phyloP scores from a whole-genome alignment of 768 basidiomycete species.

The Mrakia hoshinonis region DNA sequence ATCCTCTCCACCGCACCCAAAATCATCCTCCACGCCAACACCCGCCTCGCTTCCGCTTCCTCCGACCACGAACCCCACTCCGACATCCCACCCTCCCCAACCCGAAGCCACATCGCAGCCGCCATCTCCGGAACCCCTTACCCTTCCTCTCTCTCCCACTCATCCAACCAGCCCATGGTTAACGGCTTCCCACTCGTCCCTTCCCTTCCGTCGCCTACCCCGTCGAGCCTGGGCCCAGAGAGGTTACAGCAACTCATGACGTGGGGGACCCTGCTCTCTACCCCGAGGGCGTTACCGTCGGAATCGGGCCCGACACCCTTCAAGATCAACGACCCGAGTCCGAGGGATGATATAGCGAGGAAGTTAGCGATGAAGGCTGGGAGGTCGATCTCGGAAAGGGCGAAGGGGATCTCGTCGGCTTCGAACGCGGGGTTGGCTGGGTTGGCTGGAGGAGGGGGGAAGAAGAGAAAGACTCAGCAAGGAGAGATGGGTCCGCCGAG shows the following conservation, averaged over 20 bases:
- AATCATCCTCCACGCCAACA: constrained; percentile 67
- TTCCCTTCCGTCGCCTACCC: constrained; percentile 75
- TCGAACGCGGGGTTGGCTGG: constrained; percentile 15
- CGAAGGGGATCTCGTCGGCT: constrained; percentile 33
- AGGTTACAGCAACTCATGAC: constrained; percentile 93
- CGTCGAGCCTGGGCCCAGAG: constrained; percentile 65
- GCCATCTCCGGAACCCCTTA: constrained; percentile 85
- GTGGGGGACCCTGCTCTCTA: constrained; percentile 86
- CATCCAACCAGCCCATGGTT: constrained; percentile 32
- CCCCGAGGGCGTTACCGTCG: constrained; percentile 73
- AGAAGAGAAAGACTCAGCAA: neutral
- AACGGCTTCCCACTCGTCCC: constrained; percentile 68
- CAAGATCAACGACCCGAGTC: constrained; percentile 64
- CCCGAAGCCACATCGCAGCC: constrained; percentile 77
- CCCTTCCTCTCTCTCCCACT: constrained; percentile 6
- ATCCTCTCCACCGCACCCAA: constrained; percentile 40
- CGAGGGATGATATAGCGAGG: constrained; percentile 71
- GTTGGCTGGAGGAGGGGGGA: neutral
- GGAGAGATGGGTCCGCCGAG: constrained; percentile 15
- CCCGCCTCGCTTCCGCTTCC: constrained; percentile 50
- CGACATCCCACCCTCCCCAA: constrained; percentile 63
- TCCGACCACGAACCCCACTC: constrained; percentile 49
- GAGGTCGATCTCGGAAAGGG: constrained; percentile 56
- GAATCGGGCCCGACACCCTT: constrained; percentile 46
- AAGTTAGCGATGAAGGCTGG: constrained; percentile 73